Base-by-base conservation (phyloP, 2,329 filamentous ascomycete genomes). In the Diaporthe sp. region DNA sequence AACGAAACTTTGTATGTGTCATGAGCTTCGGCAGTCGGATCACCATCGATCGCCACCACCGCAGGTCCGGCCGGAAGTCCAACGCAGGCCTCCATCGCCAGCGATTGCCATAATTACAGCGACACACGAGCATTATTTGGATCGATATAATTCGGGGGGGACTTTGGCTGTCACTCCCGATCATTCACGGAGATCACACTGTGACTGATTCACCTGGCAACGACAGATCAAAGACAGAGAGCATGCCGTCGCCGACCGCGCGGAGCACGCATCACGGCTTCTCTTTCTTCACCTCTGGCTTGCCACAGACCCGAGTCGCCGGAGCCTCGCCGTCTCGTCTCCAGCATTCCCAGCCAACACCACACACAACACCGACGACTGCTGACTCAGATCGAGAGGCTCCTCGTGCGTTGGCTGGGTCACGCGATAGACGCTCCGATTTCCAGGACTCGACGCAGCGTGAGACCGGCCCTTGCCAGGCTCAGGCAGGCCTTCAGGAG, bases 1-100 rank as follows among this genome's bases (percentile, higher is more conserved):
- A 54, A 54, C 64, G 64, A 68, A 68, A 68, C 64, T 68, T 68
- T 68, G 64, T 22, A 28, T 25, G 64, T 68, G 64, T 68, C 64
- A 68, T 68, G 64, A 68, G 47, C 64, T 68, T 68, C 64, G 64
- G 64, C 64, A 68, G 47, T 28, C 64, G 30, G 30, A 19, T 68
- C 35, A 54, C 47, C 47, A 45, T 38, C 42, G 17, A n/a, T 13
- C 64, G 22, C 30, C 30, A 40, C n/a, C 30, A 28, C 45, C 64
- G n/a, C 64, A 38, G 15, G 47, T 40, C 47, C n/a, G 33, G 33
- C 13, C 64, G 64, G 33, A 22, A 13, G 30, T 6, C 33, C 33
- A 54, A 40, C 33, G 17, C 47, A 54, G 47, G 15, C 47, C 30
- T 22, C 33, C 64, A n/a, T 38, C 30, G 38, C 42, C 42, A 35